A percentile compares a stretch with the other conserved stretches of the same genome.
Conservation (phyloP, 495 filamentous ascomycete species). For the Cercophora sp. region DNA sequence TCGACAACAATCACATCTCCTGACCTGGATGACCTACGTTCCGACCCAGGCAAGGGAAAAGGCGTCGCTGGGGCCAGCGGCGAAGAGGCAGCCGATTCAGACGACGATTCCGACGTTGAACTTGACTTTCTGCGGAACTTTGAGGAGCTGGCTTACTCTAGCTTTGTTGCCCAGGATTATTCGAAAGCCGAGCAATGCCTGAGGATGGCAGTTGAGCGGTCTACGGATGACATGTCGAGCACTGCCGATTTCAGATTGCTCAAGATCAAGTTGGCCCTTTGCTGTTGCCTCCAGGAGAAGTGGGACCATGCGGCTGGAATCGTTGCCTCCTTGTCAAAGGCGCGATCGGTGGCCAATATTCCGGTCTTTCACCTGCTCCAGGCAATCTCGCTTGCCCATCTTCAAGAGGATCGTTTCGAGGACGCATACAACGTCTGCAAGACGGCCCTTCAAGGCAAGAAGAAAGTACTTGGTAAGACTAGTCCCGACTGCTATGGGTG, state of each 20-base stretch:
- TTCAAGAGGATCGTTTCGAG: background rate
- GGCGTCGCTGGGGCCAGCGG: background rate
- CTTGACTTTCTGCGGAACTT: constrained; percentile 4
- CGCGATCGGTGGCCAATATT: constrained; percentile 1
- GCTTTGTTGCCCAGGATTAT: constrained; percentile 4
- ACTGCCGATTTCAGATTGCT: background rate
- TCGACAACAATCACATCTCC: constrained; percentile 4
- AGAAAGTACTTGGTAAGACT: background rate
- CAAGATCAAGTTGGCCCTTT: constrained; percentile 8
- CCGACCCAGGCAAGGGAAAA: background rate
- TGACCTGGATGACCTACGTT: constrained; percentile 5
- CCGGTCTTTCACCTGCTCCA: constrained; percentile 6
- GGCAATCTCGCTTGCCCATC: constrained; percentile 10
- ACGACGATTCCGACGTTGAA: constrained; percentile 5
- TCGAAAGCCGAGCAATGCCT: constrained; percentile 7
- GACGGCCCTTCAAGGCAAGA: constrained; percentile 5
- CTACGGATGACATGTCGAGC: constrained; percentile 3
- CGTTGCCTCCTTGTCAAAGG: constrained; percentile 1
- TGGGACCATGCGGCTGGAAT: constrained; percentile 6
- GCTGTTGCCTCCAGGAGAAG: constrained; percentile 10
- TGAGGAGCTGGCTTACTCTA: constrained; percentile 3
- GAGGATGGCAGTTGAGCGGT: constrained; percentile 5
- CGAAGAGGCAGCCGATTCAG: background rate
- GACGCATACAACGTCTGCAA: constrained; percentile 8
- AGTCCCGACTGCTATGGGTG: constrained; percentile 7